A percentile compares a stretch with the other conserved stretches of the same genome.
Conservation (phyloP, 2,329 filamentous ascomycete species). For the Colletotrichum sansevieriae region DNA sequence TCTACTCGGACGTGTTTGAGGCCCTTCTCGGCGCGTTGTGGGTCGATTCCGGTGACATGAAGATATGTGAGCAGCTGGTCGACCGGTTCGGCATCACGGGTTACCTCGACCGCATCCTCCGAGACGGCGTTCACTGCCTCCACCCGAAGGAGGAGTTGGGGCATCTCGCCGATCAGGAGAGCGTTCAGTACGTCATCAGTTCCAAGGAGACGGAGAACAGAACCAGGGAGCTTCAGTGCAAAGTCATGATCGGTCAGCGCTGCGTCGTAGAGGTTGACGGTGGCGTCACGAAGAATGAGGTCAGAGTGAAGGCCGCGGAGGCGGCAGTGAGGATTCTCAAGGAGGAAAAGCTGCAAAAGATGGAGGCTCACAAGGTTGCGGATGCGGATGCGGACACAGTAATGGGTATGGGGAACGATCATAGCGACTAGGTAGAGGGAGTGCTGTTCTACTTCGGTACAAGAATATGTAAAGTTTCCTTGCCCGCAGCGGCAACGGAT, state of each 20-base stretch:
- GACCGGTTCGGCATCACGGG: slow-evolving; percentile 74
- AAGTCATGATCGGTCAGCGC: slow-evolving; percentile 62
- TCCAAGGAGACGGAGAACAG: slow-evolving; percentile 41
- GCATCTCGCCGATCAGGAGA: slow-evolving; percentile 63
- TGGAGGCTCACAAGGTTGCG: neutral
- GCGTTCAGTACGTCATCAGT: slow-evolving; percentile 66
- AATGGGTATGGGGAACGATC: neutral
- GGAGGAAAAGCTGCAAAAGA: slow-evolving; percentile 25
- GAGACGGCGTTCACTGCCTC: slow-evolving; percentile 66
- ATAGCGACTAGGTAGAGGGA: neutral
- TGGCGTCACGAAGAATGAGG: slow-evolving; percentile 64
- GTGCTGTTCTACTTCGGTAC: too few relatives aligned
- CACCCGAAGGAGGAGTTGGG: slow-evolving; percentile 80
- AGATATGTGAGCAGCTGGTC: slow-evolving; percentile 70
- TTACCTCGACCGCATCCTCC: slow-evolving; percentile 72
- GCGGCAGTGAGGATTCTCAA: slow-evolving; percentile 58
- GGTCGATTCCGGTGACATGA: slow-evolving; percentile 78
- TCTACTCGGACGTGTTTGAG: slow-evolving; percentile 88
- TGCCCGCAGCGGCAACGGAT: neutral
- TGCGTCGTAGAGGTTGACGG: slow-evolving; percentile 60
- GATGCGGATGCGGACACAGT: neutral
- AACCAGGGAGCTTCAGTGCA: slow-evolving; percentile 57
- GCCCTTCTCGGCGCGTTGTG: slow-evolving; percentile 85
- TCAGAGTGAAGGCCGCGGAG: slow-evolving; percentile 68
- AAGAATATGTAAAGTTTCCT: neutral